These are phyloP conservation scores for Termitomyces sp. DNA, from an alignment of 768 basidiomycete species.

Conservation along the genomic window DNA sequence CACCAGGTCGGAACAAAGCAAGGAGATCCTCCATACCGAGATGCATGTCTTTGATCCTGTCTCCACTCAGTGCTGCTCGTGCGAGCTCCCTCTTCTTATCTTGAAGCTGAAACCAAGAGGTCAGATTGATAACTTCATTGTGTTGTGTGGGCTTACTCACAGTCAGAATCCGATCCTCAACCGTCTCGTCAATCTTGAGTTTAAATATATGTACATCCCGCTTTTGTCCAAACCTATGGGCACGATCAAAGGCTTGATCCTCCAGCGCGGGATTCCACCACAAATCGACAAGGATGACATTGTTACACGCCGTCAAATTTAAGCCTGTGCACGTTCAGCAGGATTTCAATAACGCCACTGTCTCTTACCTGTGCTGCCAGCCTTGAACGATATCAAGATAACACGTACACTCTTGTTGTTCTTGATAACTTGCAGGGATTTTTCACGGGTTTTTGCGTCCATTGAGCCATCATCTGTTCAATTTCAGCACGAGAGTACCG, in stretches of 20 bases:
- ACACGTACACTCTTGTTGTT: constrained; percentile 51
- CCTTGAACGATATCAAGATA: constrained; percentile 95
- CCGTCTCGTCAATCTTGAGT: constrained; percentile 79
- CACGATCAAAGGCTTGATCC: constrained; percentile 93
- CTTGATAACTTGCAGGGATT: constrained; percentile 67
- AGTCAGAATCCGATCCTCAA: constrained; percentile 80
- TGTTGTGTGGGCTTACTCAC: constrained; percentile 35
- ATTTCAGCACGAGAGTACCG: constrained; percentile 4
- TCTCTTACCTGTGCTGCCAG: constrained; percentile 76
- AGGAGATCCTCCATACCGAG: constrained; percentile 84
- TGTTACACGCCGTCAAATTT: constrained; percentile 89
- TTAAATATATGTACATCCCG: constrained; percentile 86
- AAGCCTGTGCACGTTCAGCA: constrained; percentile 44
- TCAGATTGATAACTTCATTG: neutral
- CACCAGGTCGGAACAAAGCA: constrained; percentile 63
- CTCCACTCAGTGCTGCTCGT: constrained; percentile 79
- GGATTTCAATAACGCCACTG: neutral
- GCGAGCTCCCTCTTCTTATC: constrained; percentile 86
- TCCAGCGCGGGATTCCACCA: constrained; percentile 96
- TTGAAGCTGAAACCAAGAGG: constrained; percentile 53
- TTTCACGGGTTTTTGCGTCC: constrained; percentile 70
- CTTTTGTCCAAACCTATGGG: constrained; percentile 86
- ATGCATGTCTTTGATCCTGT: constrained; percentile 80
- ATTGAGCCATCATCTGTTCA: constrained; percentile 86
- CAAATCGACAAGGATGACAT: constrained; percentile 87